A percentile compares a stretch with the other conserved stretches of the same genome.
Conservation (phyloP, 228 moss, liverwort and hornwort genomes). For the Sphagnum fallax region DNA sequence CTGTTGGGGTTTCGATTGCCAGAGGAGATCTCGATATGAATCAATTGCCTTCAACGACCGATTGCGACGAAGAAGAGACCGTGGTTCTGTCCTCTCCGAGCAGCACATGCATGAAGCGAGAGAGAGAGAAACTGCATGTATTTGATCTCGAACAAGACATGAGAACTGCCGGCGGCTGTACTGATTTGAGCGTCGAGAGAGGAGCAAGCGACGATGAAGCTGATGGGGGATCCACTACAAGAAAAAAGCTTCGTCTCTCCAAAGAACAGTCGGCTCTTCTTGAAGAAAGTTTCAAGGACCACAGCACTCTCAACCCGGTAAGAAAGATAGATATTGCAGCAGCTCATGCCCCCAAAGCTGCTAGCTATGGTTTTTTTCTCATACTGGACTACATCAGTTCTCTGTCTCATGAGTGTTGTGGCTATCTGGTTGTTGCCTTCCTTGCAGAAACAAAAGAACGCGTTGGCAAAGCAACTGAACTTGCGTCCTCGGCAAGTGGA, state of each 20-base stretch:
- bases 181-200: slow-evolving; percentile 62
- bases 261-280: slow-evolving; percentile 92
- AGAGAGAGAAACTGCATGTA: slow-evolving; percentile 60
- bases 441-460: slow-evolving; percentile 74
- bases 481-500: slow-evolving; percentile 91
- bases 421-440: too few species aligned
- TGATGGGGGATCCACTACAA: slow-evolving; percentile 69
- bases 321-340: neutral
- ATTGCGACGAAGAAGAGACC: too few species aligned
- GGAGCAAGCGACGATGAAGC: slow-evolving; percentile 63
- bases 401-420: too few species aligned
- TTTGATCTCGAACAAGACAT: slow-evolving; percentile 74
- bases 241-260: slow-evolving; percentile 89
- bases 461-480: slow-evolving; percentile 83
- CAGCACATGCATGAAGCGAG: neutral
- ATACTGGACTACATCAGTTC: too few species aligned
- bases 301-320: slow-evolving; percentile 81
- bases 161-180: slow-evolving; percentile 2
- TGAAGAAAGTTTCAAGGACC: slow-evolving; percentile 96
- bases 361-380: too few species aligned
- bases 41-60: too few species aligned
- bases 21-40: too few species aligned
- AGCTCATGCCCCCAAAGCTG: too few species aligned
- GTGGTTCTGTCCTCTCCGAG: neutral
- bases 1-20: too few species aligned